These are phyloP conservation scores for Coemansia sp. DNA, from an alignment of 192 early-diverging fungal genomes.

Conservation along the genomic window DNA sequence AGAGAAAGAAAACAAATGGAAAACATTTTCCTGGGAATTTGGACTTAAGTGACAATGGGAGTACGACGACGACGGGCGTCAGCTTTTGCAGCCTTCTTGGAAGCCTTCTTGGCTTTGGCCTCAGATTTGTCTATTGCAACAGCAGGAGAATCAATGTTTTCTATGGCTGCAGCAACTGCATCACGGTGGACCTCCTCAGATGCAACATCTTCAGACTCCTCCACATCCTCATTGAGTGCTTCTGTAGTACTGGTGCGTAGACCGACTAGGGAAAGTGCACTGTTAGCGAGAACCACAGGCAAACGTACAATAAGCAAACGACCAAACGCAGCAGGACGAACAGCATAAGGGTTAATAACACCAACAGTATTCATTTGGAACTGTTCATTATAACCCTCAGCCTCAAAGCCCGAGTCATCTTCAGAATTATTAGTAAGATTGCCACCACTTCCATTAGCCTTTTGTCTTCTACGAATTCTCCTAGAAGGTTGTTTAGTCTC, in stretches of 20 bases:
- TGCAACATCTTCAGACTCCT: neutral
- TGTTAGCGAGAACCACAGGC: conserved; percentile 13
- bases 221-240: neutral
- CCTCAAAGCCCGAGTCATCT: conserved; percentile 44
- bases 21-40: neutral
- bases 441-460: conserved; percentile 7
- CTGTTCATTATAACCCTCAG: conserved; percentile 26
- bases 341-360: conserved; percentile 51
- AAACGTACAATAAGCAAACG: conserved; percentile 37
- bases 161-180: conserved; percentile 6
- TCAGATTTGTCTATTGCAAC: conserved; percentile 15
- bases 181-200: neutral
- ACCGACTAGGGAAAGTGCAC: conserved; percentile 16
- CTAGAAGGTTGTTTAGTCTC: conserved; percentile 14
- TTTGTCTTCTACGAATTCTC: conserved; percentile 17
- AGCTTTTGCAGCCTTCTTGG: conserved; percentile 41
- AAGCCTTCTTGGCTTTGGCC: conserved; percentile 41
- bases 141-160: conserved; percentile 5
- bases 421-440: conserved; percentile 8
- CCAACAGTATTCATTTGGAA: conserved; percentile 43
- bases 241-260: conserved; percentile 1
- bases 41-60: conserved; percentile 16
- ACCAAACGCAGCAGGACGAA: conserved; percentile 31
- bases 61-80: conserved; percentile 48
- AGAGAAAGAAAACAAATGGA: neutral